Base-by-base conservation (phyloP, 202 grass and related monocot genomes). In the Panicum hallii region DNA sequence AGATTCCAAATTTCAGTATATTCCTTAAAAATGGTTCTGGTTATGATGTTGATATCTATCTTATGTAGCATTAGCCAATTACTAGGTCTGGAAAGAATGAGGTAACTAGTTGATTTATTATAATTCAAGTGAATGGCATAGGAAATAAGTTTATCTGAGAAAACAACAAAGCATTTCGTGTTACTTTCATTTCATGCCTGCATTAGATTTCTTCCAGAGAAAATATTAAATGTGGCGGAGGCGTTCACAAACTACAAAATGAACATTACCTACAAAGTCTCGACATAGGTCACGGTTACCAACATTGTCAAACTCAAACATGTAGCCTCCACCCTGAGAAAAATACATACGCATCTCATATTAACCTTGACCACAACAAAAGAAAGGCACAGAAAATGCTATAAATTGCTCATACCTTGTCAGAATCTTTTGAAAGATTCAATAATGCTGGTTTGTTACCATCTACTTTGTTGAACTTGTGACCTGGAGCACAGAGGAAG, bases 231-330 rank as follows among this genome's bases (percentile, higher is more conserved):
- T 70, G n/a, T 58, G 58, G 13, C 47, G 46, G 67, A 10, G 11
- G 6, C 30, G 71, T 50, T n/a, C 1, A 88, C 16, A 23, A 63
- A 66, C 38, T 81, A 44, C 4, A 45, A 22, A 81, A 80, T 67
- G 49, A 74, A 74, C 52, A 82, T 80, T 95, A 95, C 91, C 93
- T 66, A 97, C 90, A 86, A 94, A 97, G 86, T 97, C 92, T 28
- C 92, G 90, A 54, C 83, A 89, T 28, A 75, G 78, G 74, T 98
- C 91, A 0, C 96, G 85, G 60, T 89, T 91, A 64, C 67, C 42
- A 82, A 95, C 92, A 82, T 88, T 95, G 45, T 94, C 93, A 73
- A 98, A 98, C 81, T 95, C 93, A 83, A 98, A 95, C 56, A 98
- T 98, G 87, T 98, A 98, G 81, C 91, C 89, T 70, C 85, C 91